A percentile compares a stretch with the other conserved stretches of the same genome.
phyloP scores from a whole-genome alignment of 2,329 filamentous ascomycete species.

The Monosporascus sp. region DNA sequence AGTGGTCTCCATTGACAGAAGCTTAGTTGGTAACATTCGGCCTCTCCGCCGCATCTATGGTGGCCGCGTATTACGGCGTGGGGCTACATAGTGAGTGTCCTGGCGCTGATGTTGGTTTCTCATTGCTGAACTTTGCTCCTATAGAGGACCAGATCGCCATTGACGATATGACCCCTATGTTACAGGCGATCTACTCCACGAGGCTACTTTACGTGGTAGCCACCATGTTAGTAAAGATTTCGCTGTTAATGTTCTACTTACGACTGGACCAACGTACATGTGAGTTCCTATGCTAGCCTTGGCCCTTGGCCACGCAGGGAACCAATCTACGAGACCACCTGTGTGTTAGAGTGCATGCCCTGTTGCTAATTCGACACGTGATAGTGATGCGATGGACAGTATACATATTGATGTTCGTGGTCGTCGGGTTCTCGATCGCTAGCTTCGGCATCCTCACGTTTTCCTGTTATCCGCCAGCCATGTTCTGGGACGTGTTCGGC shows the following conservation, averaged over 20 bases:
- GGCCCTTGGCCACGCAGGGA: background rate
- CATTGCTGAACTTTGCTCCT: background rate
- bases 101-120: background rate
- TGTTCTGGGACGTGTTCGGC: constrained; percentile 5
- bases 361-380: background rate
- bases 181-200: constrained; percentile 7
- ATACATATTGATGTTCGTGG: constrained; percentile 5
- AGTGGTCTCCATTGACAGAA: background rate
- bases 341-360: background rate
- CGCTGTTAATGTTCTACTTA: constrained; percentile 8
- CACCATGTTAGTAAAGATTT: constrained; percentile 8
- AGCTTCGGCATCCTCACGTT: constrained; percentile 5
- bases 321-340: background rate
- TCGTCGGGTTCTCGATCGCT: constrained; percentile 3
- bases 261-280: constrained; percentile 5
- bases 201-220: constrained; percentile 6
- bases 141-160: background rate
- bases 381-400: constrained; percentile 5
- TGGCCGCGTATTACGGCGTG: constrained; percentile 5
- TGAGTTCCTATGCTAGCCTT: background rate
- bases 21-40: constrained; percentile 5
- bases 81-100: constrained; percentile 3
- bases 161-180: constrained; percentile 4
- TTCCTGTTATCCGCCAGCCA: constrained; percentile 5
- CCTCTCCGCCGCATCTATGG: constrained; percentile 6